Conservation (phyloP, 768 basidiomycete species). For the Agaricus subrufescens region DNA sequence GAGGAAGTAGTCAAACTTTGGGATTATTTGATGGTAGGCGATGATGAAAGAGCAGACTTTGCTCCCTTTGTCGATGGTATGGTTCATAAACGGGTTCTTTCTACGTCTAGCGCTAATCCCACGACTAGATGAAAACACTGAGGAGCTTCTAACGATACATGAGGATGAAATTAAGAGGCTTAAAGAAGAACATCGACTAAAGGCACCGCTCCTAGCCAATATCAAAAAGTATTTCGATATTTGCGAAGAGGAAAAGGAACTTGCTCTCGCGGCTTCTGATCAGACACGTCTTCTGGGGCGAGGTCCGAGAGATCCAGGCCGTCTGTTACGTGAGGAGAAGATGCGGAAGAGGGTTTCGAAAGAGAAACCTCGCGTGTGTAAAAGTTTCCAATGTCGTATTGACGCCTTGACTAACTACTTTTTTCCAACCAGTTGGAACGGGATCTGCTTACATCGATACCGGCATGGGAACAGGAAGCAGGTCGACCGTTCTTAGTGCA, state of each 20-base stretch:
- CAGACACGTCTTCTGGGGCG: slow-evolving; percentile 78
- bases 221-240: slow-evolving; percentile 91
- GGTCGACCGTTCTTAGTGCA: slow-evolving; percentile 78
- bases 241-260: slow-evolving; percentile 83
- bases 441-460: slow-evolving; percentile 74
- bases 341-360: slow-evolving; percentile 91
- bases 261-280: slow-evolving; percentile 76
- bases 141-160: slow-evolving; percentile 80
- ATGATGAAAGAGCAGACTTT: slow-evolving; percentile 78
- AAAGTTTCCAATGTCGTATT: background rate
- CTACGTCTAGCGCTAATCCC: slow-evolving; percentile 4
- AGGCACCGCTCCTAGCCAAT: slow-evolving; percentile 67
- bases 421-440: slow-evolving; percentile 66
- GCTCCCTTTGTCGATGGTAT: slow-evolving; percentile 79
- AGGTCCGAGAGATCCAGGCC: slow-evolving; percentile 78
- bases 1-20: slow-evolving; percentile 77
- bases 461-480: slow-evolving; percentile 80
- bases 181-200: slow-evolving; percentile 77
- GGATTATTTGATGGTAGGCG: slow-evolving; percentile 83
- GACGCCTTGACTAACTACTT: background rate
- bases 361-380: slow-evolving; percentile 85
- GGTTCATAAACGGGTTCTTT: slow-evolving; percentile 13
- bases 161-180: slow-evolving; percentile 80
- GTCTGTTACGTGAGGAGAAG: slow-evolving; percentile 91
- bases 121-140: slow-evolving; percentile 73